phyloP scores from a whole-genome alignment of 2,329 filamentous ascomycete species.

The Fusarium sp. region DNA sequence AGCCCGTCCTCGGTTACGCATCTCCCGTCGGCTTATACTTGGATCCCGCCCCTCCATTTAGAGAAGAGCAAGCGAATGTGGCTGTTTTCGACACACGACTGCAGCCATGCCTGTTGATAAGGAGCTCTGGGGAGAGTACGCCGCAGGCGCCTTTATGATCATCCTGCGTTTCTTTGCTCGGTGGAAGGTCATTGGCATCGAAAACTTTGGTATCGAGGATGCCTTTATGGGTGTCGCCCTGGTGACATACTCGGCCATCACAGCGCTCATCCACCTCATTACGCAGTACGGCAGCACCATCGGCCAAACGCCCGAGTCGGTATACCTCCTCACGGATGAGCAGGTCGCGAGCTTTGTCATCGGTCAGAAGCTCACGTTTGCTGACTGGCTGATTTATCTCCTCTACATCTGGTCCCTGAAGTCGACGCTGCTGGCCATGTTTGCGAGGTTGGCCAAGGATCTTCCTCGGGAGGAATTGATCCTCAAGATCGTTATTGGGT shows the following conservation, averaged over 20 bases:
- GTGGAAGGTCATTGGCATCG: background rate
- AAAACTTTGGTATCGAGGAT: background rate
- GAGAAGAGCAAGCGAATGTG: background rate
- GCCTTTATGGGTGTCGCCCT: background rate
- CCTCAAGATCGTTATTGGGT: background rate
- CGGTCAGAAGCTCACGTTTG: constrained; percentile 10
- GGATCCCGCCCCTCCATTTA: background rate
- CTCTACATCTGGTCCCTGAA: constrained; percentile 7
- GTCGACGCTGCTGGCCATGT: background rate
- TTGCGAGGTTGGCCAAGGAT: background rate
- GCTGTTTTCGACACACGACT: background rate
- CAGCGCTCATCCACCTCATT: background rate
- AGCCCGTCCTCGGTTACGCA: background rate
- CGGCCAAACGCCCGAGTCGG: constrained; percentile 9
- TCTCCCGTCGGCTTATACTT: background rate
- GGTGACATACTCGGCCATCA: background rate
- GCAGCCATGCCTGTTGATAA: background rate
- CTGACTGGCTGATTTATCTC: background rate
- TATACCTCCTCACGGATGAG: background rate
- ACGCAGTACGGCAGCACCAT: background rate
- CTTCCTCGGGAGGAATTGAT: background rate
- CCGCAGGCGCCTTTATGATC: background rate
- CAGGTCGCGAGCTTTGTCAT: background rate
- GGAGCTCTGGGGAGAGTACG: constrained; percentile 4
- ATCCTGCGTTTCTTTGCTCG: background rate